Percentiles rank a stretch among this genome's conserved stretches.
Evolutionary conservation across 306 rosid genomes (phyloP).

Genomic region (Casuarina glauca): DNA sequence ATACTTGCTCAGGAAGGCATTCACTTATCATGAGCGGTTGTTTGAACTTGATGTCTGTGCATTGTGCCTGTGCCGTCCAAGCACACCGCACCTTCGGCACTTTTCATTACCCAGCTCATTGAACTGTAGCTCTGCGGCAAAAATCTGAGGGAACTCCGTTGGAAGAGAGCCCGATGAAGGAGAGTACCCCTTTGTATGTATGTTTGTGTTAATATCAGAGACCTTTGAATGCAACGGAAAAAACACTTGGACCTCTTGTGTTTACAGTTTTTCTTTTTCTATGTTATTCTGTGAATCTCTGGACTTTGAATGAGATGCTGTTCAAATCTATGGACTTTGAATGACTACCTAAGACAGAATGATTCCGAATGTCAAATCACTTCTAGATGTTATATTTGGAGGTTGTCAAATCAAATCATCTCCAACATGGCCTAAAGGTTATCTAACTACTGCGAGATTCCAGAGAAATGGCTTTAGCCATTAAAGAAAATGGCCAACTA

Average conservation of each 20-base stretch:
- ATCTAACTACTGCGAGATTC: too few species aligned
- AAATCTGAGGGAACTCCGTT: slow-evolving; percentile 31
- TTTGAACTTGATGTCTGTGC: slow-evolving; percentile 74
- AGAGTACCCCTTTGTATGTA: slow-evolving; percentile 35
- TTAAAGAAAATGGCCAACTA: too few species aligned
- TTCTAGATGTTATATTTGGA: too few species aligned
- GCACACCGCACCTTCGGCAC: slow-evolving; percentile 54
- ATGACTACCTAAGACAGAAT: too few species aligned
- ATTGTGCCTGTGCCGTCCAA: slow-evolving; percentile 80
- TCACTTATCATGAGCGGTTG: slow-evolving; percentile 95
- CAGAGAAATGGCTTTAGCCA: too few species aligned
- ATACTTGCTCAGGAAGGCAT: slow-evolving; percentile 94
- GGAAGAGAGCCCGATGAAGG: slow-evolving; percentile 33
- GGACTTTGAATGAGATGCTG: too few species aligned
- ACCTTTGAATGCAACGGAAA: slow-evolving; percentile 24
- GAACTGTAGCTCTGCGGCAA: slow-evolving; percentile 14
- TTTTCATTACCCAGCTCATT: slow-evolving; percentile 65
- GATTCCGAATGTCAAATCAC: too few species aligned
- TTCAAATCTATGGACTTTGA: too few species aligned
- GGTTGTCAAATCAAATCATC: too few species aligned
- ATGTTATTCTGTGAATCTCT: too few species aligned
- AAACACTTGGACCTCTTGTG: slow-evolving; percentile 14
- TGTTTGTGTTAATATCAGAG: slow-evolving; percentile 20
- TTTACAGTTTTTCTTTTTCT: neutral
- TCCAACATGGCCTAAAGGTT: too few species aligned